Percentiles rank a stretch among this genome's conserved stretches.
Conservation (phyloP, 2,329 filamentous ascomycete genomes). For the Claviceps humidiphila region DNA sequence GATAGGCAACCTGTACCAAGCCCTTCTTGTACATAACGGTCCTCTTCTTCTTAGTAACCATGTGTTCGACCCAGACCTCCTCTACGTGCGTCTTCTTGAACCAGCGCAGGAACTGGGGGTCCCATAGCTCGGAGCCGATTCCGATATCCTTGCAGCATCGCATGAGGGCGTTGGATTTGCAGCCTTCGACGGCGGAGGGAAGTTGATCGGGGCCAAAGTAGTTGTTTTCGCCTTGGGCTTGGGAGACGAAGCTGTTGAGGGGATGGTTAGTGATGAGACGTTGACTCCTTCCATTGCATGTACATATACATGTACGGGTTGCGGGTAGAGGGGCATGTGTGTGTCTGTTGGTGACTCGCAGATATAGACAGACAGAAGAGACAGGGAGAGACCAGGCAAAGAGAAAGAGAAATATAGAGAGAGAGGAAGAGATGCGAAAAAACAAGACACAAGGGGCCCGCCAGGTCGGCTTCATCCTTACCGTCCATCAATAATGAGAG, state of each 20-base stretch:
- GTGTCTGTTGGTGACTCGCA: neutral
- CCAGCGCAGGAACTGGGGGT: conserved; percentile 75
- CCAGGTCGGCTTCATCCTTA: conserved; percentile 27
- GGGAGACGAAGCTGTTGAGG: conserved; percentile 61
- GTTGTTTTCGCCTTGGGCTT: conserved; percentile 86
- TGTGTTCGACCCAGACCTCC: conserved; percentile 84
- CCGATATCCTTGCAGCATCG: conserved; percentile 97
- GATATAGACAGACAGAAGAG: neutral
- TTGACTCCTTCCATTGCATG: neutral
- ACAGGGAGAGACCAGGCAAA: neutral
- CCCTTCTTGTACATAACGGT: conserved; percentile 74
- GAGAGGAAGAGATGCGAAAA: no score
- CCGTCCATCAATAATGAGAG: conserved; percentile 77
- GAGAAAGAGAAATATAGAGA: neutral
- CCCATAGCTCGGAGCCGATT: conserved; percentile 91
- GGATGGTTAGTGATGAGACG: neutral
- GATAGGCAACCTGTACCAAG: conserved; percentile 57
- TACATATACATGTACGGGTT: neutral
- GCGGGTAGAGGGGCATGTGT: neutral
- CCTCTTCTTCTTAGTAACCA: conserved; percentile 72
- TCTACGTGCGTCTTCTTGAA: conserved; percentile 65
- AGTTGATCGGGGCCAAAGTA: conserved; percentile 87
- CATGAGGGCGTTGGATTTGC: conserved; percentile 95
- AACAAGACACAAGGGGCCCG: no score
- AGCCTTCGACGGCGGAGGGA: conserved; percentile 87